These are phyloP conservation scores for Tolypocladium cylindrosporum DNA, from an alignment of 2,329 filamentous ascomycete species.

Conservation along the genomic window DNA sequence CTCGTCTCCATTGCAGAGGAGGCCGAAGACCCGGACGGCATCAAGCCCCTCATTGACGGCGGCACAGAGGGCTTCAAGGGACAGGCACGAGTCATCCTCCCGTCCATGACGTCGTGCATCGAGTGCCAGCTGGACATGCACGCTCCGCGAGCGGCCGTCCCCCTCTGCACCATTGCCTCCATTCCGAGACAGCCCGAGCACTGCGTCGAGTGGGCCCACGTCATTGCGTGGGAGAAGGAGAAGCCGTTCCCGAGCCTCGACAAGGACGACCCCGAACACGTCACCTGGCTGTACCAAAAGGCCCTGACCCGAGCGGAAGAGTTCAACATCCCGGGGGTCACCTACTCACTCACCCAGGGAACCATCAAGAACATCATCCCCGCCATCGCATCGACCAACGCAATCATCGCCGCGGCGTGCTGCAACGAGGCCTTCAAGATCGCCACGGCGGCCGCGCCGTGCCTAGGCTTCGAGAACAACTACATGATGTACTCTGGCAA, in stretches of 20 bases:
- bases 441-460: slow-evolving; percentile 70
- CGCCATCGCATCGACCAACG: slow-evolving; percentile 94
- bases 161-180: slow-evolving; percentile 89
- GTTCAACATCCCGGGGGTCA: slow-evolving; percentile 86
- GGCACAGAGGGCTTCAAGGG: slow-evolving; percentile 98
- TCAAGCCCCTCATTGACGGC: slow-evolving; percentile 93
- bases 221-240: slow-evolving; percentile 91
- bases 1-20: slow-evolving; percentile 83
- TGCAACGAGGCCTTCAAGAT: slow-evolving; percentile 98
- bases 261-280: slow-evolving; percentile 93
- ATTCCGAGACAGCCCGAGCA: slow-evolving; percentile 96
- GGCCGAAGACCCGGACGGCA: slow-evolving; percentile 62
- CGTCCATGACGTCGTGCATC: slow-evolving; percentile 88
- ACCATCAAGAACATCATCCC: slow-evolving; percentile 99
- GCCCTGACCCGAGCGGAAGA: slow-evolving; percentile 72
- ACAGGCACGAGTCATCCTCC: slow-evolving; percentile 84
- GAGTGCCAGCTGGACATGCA: slow-evolving; percentile 99
- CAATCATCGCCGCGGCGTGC: slow-evolving; percentile 88
- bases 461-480: slow-evolving; percentile 68
- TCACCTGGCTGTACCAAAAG: slow-evolving; percentile 90
- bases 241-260: slow-evolving; percentile 78
- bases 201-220: slow-evolving; percentile 97
- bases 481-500: slow-evolving; percentile 99
- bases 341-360: slow-evolving; percentile 90
- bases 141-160: slow-evolving; percentile 91